Base-by-base conservation (phyloP, 1,284 basidiomycete genomes). In the Irpex sp. region DNA sequence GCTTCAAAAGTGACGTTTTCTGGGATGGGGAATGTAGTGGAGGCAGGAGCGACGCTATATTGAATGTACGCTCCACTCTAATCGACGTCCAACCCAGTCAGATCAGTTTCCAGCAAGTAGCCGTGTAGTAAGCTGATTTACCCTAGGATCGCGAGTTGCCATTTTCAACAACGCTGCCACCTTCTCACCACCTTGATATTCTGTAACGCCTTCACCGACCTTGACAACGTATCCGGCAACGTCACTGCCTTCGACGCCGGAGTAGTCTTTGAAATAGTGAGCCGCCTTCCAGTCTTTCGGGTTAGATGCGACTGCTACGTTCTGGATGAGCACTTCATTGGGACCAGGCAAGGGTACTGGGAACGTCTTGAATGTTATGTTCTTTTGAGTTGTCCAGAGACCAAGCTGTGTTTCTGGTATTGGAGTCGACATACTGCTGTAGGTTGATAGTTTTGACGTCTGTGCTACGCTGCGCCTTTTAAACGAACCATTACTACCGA, bases 181-280 rank as follows among this genome's bases (percentile, higher is more conserved):
- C 15, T 31, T 19, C 54, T 88, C 85, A 3, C 87, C 87, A 52
- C 81, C 78, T 59, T 76, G 72, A 70, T 86, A 79, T 52, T 75
- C 70, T 1, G 75, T 75, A n/a, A 87, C 84, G 1, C 79, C 82
- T 60, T 78, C 76, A 4, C 85, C 86, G 51, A 87, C 72, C 57
- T 78, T 75, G 37, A 80, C 79, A n/a, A 88, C 80, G 3, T 79
- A 75, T 6, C 88, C 87, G 49, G 81, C 79, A 58, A 80, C 79
- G 69, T 89, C 87, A 15, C 74, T 78, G 7, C 88, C 88, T 5
- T 84, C 72, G 2, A 83, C 73, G 9, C 78, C 76, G 13, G 83
- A 77, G 59, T 74, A 79, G 36, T 71, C 70, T 37, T 73, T 69
- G 37, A 74, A 66, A 52, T 66, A 67, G n/a, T 66, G 72, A 55